These are phyloP conservation scores for Phaffomyces opuntiae DNA, from an alignment of 805 yeast genomes.

Conservation along the genomic window DNA sequence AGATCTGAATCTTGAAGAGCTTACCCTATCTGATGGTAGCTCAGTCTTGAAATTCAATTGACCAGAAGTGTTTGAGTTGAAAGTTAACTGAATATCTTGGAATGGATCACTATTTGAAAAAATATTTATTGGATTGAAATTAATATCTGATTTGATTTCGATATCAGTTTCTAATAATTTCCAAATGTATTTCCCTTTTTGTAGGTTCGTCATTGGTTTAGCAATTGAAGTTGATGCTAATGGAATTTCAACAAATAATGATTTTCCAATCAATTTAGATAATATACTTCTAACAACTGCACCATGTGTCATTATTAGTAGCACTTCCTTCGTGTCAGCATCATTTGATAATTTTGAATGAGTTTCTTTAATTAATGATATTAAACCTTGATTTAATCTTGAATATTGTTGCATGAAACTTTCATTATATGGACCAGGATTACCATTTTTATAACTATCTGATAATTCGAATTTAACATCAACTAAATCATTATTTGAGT, in stretches of 20 bases:
- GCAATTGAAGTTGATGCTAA: conserved; percentile 24
- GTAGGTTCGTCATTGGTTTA: conserved; percentile 11
- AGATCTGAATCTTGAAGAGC: conserved; percentile 15
- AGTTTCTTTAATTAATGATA: conserved; percentile 26
- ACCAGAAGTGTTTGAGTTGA: conserved; percentile 3
- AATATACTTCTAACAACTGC: conserved; percentile 35
- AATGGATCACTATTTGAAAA: conserved; percentile 18
- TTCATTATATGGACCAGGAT: conserved; percentile 39
- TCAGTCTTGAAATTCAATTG: conserved; percentile 17
- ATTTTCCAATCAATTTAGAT: conserved; percentile 30
- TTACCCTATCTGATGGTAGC: conserved; percentile 10
- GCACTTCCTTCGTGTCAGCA: conserved; percentile 25
- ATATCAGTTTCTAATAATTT: conserved; percentile 21
- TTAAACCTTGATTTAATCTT: conserved; percentile 30
- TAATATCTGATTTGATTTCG: conserved; percentile 9
- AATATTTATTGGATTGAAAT: conserved; percentile 13
- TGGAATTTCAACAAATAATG: conserved; percentile 35
- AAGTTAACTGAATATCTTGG: conserved; percentile 21
- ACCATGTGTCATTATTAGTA: conserved; percentile 36
- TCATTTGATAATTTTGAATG: conserved; percentile 18
- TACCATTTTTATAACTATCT: conserved; percentile 30
- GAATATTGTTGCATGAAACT: conserved; percentile 28
- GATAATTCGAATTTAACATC: conserved; percentile 27
- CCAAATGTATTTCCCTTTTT: conserved; percentile 13
- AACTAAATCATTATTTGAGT: conserved; percentile 13